Conservation (phyloP, 2,329 filamentous ascomycete species). For the Colletotrichum godetiae region DNA sequence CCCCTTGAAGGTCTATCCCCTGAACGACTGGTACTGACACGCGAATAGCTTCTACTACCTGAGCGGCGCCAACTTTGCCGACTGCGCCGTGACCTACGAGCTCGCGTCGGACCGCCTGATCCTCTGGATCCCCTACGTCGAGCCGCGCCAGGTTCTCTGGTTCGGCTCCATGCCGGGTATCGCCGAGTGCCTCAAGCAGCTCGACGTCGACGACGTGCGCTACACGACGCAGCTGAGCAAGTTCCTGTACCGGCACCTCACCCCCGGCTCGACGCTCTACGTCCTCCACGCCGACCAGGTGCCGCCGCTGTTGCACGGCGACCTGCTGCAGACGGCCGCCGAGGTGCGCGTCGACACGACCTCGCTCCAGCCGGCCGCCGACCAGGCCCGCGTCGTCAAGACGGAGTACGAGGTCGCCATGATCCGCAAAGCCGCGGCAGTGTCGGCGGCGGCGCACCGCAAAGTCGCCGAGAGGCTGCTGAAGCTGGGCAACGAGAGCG, state of each 20-base stretch:
- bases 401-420: slow-evolving; percentile 86
- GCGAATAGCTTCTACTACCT: slow-evolving; percentile 67
- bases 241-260: slow-evolving; percentile 58
- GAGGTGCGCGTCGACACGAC: slow-evolving; percentile 58
- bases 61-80: slow-evolving; percentile 64
- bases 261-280: slow-evolving; percentile 52
- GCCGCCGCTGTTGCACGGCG: slow-evolving; percentile 42
- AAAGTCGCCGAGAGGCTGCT: slow-evolving; percentile 75
- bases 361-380: slow-evolving; percentile 77
- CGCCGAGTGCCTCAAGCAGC: slow-evolving; percentile 69
- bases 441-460: slow-evolving; percentile 82
- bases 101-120: slow-evolving; percentile 70
- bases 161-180: slow-evolving; percentile 70
- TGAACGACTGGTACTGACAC: slow-evolving; percentile 17
- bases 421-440: slow-evolving; percentile 82
- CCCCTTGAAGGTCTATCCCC: not conserved
- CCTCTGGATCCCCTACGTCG: slow-evolving; percentile 79
- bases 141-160: slow-evolving; percentile 71
- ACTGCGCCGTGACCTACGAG: slow-evolving; percentile 68
- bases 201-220: slow-evolving; percentile 78
- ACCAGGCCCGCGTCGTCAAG: slow-evolving; percentile 84
- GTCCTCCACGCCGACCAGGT: slow-evolving; percentile 58
- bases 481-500: slow-evolving; percentile 78
- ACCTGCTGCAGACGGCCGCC: slow-evolving; percentile 38
- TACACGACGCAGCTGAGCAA: slow-evolving; percentile 61